A percentile compares a stretch with the other conserved stretches of the same genome.
Conservation (phyloP, 140 eudicot genomes). For the Cichorium intybus region DNA sequence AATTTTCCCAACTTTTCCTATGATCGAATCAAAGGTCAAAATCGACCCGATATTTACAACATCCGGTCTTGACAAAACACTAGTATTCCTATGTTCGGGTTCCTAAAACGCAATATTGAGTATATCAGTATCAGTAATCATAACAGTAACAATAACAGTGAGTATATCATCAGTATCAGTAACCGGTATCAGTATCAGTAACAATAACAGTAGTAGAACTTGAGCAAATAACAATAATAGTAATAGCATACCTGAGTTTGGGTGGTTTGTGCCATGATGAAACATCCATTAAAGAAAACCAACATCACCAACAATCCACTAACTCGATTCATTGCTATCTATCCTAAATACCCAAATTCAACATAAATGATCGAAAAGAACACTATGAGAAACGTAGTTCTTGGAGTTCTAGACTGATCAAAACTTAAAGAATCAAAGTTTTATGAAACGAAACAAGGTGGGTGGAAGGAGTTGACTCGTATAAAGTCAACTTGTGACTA, state of each 20-base stretch:
- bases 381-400: background rate
- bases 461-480: background rate
- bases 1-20: constrained; percentile 65
- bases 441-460: no score
- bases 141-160: no score
- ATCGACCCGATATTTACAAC: constrained; percentile 67
- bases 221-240: no score
- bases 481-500: background rate
- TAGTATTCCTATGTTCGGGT: constrained; percentile 2
- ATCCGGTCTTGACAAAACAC: constrained; percentile 46
- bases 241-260: constrained; percentile 3
- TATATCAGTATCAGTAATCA: background rate
- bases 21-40: constrained; percentile 43
- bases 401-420: constrained; percentile 2
- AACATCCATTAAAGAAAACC: constrained; percentile 17
- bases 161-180: background rate
- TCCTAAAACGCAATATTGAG: constrained; percentile 1
- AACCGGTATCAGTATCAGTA: no score
- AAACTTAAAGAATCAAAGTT: background rate
- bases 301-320: constrained; percentile 27
- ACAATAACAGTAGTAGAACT: no score
- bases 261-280: constrained; percentile 12
- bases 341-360: background rate
- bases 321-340: constrained; percentile 24
- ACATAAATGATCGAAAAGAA: background rate